Evolutionary conservation across 2,329 filamentous ascomycete genomes (phyloP), one percentile per base, ranked within the genome.

Genomic region (Pseudogymnoascus sp.): DNA sequence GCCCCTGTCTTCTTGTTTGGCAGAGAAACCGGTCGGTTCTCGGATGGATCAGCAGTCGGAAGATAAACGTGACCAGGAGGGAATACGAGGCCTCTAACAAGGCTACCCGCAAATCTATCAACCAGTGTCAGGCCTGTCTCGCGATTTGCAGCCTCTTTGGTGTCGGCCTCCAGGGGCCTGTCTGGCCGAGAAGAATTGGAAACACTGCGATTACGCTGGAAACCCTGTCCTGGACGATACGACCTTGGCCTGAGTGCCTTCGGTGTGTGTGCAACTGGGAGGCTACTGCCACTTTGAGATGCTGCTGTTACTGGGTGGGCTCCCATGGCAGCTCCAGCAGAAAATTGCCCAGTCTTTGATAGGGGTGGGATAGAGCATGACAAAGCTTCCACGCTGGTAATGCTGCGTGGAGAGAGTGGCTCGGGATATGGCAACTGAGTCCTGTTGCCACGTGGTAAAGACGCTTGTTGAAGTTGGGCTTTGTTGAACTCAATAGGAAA

Each of bases 201-300:
- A 69, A 94, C 88, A 73, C 92, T 97, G 60, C 88, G 91, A 71
- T 90, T 96, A 21, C 92, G 86, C 74, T 91, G 92, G 75, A 96
- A 92, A 2, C 78, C 74, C 66, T 83, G 81, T 11, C 77, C 76
- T 18, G 84, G 81, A 14, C 84, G 81, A 6, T 83, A 78, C 3
- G 50, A 14, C 83, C 80, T 71, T 87, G 87, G 63, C 83, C 83
- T 10, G 2, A 87, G 74, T 1, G 82, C 76, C 63, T 80, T 82
- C 3, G 85, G 84, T 3, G 84, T 86, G 8, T 79, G 79, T 4
- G 85, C 84, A 53, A 86, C 76, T 3, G 79, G 80, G 7, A 80
- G 81, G 2, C 76, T 69, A 16, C 73, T 75, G 35, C 77, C 78
- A 64, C 81, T 78, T 2, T 79, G 69, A 2, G 80, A 78, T 64